phyloP scores from a whole-genome alignment of 192 early-diverging fungal species.

The Phlyctochytrium planicorne region DNA sequence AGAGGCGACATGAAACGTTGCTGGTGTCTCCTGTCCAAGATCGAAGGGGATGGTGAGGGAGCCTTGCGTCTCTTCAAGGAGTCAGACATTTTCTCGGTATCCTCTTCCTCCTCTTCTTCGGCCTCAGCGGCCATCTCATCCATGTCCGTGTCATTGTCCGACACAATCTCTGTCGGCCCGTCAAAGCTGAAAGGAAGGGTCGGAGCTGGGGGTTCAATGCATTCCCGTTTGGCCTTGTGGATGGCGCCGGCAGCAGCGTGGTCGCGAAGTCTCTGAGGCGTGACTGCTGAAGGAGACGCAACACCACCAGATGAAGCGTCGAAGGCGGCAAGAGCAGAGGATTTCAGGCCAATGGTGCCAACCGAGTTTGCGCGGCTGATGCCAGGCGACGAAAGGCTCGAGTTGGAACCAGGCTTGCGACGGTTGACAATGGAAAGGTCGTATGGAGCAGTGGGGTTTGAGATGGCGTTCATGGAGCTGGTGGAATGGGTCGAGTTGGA shows the following conservation, averaged over 20 bases:
- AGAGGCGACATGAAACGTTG: too few species aligned
- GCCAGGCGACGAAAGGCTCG: background rate
- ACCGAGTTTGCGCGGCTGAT: background rate
- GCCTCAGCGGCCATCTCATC: slow-evolving; percentile 30
- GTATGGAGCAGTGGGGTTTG: background rate
- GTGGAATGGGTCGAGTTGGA: background rate
- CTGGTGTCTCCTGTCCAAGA: too few species aligned
- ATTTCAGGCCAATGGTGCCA: too few species aligned
- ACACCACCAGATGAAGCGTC: too few species aligned
- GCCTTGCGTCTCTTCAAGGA: too few species aligned
- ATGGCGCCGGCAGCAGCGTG: background rate
- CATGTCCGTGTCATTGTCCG: slow-evolving; percentile 33
- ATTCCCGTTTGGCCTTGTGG: background rate
- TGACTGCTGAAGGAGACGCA: background rate
- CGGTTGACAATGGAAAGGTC: background rate
- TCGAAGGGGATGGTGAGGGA: too few species aligned
- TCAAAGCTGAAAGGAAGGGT: slow-evolving; percentile 40
- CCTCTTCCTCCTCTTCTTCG: background rate
- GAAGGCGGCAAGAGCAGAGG: too few species aligned
- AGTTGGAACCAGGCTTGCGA: background rate
- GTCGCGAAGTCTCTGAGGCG: background rate
- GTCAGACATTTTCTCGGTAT: background rate
- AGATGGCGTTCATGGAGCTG: background rate
- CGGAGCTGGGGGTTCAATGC: background rate
- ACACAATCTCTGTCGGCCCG: slow-evolving; percentile 30